Percentiles rank a stretch among this genome's conserved stretches.
These are phyloP conservation scores for Saccharomyces pastorianus DNA, from an alignment of 1,139 yeast genomes.

Conservation along the genomic window DNA sequence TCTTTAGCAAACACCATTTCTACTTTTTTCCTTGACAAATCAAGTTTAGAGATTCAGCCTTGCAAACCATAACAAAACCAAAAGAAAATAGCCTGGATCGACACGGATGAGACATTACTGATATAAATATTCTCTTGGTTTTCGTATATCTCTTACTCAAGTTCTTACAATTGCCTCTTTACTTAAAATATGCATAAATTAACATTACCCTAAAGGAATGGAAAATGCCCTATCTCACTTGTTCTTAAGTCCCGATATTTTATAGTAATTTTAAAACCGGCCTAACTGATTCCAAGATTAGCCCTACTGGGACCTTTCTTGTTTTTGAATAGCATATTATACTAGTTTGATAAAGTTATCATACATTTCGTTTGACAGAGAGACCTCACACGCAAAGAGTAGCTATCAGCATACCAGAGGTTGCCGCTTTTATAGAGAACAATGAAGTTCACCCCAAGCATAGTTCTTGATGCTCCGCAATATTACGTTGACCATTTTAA, in stretches of 20 bases:
- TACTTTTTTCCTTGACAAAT: not conserved
- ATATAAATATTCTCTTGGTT: not conserved
- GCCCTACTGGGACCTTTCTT: too few species aligned
- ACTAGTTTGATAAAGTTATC: not conserved
- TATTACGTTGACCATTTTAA: conserved; percentile 31
- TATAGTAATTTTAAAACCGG: too few species aligned
- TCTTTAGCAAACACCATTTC: conserved; percentile 17
- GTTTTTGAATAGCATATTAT: not conserved
- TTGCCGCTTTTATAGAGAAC: not conserved
- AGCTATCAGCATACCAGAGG: too few species aligned
- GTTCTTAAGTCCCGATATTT: not conserved
- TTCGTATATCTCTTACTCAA: not conserved
- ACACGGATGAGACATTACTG: not conserved
- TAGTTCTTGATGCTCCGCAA: conserved; percentile 42
- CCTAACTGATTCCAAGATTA: too few species aligned
- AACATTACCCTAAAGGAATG: not conserved
- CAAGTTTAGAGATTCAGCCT: not conserved
- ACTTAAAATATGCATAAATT: not conserved
- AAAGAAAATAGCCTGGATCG: not conserved
- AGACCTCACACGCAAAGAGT: too few species aligned
- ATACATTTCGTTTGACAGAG: too few species aligned
- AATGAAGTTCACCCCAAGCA: conserved; percentile 49
- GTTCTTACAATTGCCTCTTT: not conserved
- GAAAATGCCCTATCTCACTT: not conserved
- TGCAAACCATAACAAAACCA: not conserved